phyloP scores from a whole-genome alignment of 2,329 filamentous ascomycete species.

The Apiospora saccharicola region DNA sequence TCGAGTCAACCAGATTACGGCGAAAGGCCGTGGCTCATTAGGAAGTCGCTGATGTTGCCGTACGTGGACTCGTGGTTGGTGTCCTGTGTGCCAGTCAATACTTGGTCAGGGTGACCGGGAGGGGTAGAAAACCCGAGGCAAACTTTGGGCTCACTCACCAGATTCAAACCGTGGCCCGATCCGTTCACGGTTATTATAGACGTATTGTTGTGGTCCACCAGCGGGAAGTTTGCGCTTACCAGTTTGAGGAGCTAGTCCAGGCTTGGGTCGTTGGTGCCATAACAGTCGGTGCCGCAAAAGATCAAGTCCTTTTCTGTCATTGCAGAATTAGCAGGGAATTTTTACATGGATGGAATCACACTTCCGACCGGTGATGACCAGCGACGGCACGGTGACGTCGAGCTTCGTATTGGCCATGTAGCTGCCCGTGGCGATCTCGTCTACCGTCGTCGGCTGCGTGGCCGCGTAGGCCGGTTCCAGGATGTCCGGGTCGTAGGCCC shows the following conservation, averaged over 20 bases:
- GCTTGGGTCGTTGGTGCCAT: constrained; percentile 49
- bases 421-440: constrained; percentile 61
- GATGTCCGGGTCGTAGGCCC: constrained; percentile 62
- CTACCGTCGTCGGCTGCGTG: constrained; percentile 64
- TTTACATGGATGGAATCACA: too few relatives aligned
- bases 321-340: not conserved
- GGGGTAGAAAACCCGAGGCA: too few relatives aligned
- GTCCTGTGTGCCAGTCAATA: not conserved
- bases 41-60: not conserved
- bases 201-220: constrained; percentile 53
- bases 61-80: not conserved
- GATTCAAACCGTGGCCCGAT: constrained; percentile 60
- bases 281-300: constrained; percentile 70
- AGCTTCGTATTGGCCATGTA: constrained; percentile 48
- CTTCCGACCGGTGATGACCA: constrained; percentile 65
- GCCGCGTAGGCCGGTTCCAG: constrained; percentile 53
- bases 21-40: constrained; percentile 7
- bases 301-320: constrained; percentile 54
- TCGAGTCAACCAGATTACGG: not conserved
- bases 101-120: not conserved
- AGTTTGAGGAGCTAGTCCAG: constrained; percentile 49
- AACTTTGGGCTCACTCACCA: constrained; percentile 37
- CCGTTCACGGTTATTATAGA: constrained; percentile 60
- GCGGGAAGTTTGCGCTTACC: constrained; percentile 48
- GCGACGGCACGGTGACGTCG: constrained; percentile 55